phyloP scores from a whole-genome alignment of 2,329 filamentous ascomycete species.

The Hymenoscyphus infarciens region DNA sequence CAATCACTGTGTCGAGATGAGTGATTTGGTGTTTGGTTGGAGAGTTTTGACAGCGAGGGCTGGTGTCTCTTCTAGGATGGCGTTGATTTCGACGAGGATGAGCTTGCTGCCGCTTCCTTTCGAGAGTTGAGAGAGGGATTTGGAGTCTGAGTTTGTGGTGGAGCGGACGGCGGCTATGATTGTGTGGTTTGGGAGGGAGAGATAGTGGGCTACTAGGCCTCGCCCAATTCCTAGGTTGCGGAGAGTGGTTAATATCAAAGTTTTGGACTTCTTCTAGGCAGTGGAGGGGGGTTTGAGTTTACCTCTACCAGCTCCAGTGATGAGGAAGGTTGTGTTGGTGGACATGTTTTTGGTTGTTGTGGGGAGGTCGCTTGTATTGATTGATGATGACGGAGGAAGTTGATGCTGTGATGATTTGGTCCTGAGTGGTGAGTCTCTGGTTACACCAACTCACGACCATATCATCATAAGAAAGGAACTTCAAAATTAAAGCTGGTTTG shows the following conservation, averaged over 20 bases:
- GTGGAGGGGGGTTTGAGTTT: background rate
- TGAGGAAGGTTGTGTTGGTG: background rate
- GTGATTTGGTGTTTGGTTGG: background rate
- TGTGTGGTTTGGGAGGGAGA: slow-evolving; percentile 14
- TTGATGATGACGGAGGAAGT: no score
- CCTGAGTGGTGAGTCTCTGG: no score
- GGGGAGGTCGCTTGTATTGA: background rate
- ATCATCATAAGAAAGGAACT: no score
- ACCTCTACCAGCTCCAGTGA: background rate
- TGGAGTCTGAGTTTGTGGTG: background rate
- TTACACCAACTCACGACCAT: no score
- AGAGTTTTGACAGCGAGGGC: background rate
- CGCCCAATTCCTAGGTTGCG: slow-evolving; percentile 12
- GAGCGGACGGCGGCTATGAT: slow-evolving; percentile 16
- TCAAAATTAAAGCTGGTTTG: no score
- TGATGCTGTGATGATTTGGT: no score
- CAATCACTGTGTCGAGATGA: slow-evolving; percentile 37
- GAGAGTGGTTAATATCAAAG: background rate
- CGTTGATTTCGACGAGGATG: slow-evolving; percentile 39
- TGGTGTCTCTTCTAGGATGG: slow-evolving; percentile 14
- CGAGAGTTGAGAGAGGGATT: background rate
- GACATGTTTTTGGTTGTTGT: background rate
- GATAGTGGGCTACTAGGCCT: slow-evolving; percentile 14
- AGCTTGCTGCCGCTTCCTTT: background rate
- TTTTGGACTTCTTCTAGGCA: background rate